Conservation (phyloP, 2,329 filamentous ascomycete genomes). For the Monosporascus ibericus region DNA sequence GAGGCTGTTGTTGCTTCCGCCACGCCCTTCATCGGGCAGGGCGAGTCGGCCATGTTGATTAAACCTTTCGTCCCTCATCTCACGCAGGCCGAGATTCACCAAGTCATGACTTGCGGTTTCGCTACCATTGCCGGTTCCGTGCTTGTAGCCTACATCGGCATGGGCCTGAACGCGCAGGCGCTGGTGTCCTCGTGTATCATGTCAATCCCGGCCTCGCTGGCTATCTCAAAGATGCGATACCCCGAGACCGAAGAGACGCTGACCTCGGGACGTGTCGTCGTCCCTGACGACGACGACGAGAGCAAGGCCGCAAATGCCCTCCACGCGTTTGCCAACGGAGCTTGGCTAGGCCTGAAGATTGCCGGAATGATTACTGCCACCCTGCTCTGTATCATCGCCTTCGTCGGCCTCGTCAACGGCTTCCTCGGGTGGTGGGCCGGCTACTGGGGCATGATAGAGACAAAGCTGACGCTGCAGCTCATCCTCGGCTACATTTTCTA, state of each 20-base stretch:
- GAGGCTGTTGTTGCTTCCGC: conserved; percentile 92
- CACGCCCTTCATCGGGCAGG: conserved; percentile 90
- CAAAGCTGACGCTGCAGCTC: conserved; percentile 60
- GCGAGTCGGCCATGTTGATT: conserved; percentile 90
- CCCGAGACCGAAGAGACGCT: conserved; percentile 83
- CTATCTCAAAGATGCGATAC: conserved; percentile 83
- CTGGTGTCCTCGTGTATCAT: conserved; percentile 90
- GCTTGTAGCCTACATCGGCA: conserved; percentile 75
- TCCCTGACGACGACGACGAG: conserved; percentile 69
- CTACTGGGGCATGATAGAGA: conserved; percentile 60
- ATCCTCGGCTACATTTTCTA: conserved; percentile 68
- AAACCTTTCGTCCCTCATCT: conserved; percentile 79
- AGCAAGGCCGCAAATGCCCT: conserved; percentile 71
- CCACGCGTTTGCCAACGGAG: conserved; percentile 68
- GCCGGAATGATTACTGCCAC: conserved; percentile 68
- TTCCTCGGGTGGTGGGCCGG: conserved; percentile 68
- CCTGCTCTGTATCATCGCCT: conserved; percentile 66
- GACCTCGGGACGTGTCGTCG: conserved; percentile 72
- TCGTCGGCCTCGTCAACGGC: conserved; percentile 61
- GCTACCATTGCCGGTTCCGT: conserved; percentile 89
- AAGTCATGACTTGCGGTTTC: conserved; percentile 88
- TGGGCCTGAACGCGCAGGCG: conserved; percentile 79
- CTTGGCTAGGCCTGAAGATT: conserved; percentile 71
- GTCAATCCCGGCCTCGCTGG: conserved; percentile 87
- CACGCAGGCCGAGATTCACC: conserved; percentile 82